These are phyloP conservation scores for Dionaea muscipula DNA, from an alignment of 179 eudicot species.

Conservation along the genomic window DNA sequence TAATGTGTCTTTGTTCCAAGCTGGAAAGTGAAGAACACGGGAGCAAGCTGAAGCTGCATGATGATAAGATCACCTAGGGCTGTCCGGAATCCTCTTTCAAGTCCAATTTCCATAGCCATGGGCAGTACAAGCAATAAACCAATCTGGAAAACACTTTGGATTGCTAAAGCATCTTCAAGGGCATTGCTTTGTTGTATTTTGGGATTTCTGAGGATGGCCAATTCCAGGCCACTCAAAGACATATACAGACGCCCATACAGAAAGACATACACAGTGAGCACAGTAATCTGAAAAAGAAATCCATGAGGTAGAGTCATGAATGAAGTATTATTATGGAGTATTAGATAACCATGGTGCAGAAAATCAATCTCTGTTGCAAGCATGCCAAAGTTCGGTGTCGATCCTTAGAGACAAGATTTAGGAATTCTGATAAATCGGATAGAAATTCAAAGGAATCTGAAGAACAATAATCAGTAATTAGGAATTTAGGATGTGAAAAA, in stretches of 20 bases:
- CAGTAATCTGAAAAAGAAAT: conserved; percentile 49
- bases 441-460: too few species aligned
- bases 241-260: conserved; percentile 71
- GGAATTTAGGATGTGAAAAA: too few species aligned
- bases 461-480: too few species aligned
- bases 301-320: not conserved
- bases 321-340: not conserved
- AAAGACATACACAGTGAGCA: conserved; percentile 65
- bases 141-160: conserved; percentile 54
- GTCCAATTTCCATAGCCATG: conserved; percentile 71
- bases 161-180: conserved; percentile 62
- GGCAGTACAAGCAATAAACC: conserved; percentile 58
- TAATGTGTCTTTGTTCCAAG: conserved; percentile 75
- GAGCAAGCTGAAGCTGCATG: conserved; percentile 75
- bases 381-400: not conserved
- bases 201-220: conserved; percentile 42
- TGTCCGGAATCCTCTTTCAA: conserved; percentile 64
- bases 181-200: conserved; percentile 27
- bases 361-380: not conserved
- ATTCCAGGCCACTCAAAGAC: conserved; percentile 82
- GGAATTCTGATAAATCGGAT: too few species aligned
- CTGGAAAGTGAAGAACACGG: conserved; percentile 80
- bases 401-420: not conserved
- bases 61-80: conserved; percentile 59
- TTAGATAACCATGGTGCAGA: not conserved